These are phyloP conservation scores for Paracorniculantispora psalliotae DNA, from an alignment of 2,329 filamentous ascomycete species.

Conservation along the genomic window DNA sequence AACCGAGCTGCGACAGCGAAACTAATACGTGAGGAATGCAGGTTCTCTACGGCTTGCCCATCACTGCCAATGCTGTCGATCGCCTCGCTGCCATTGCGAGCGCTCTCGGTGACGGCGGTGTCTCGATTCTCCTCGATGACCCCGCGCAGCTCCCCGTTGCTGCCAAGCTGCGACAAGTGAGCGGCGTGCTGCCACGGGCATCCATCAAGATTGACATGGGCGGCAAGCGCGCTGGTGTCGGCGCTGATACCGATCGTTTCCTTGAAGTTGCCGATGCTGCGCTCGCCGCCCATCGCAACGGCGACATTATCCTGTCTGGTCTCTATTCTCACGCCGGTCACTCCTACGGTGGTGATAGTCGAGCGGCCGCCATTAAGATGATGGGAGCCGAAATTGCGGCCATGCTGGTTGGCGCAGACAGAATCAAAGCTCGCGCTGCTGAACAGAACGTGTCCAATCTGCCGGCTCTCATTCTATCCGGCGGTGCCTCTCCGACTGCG, in stretches of 20 bases:
- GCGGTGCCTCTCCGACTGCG: constrained; percentile 73
- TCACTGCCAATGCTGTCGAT: constrained; percentile 54
- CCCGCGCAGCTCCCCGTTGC: constrained; percentile 50
- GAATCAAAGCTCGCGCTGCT: constrained; percentile 16
- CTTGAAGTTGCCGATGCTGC: constrained; percentile 39
- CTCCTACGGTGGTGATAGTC: constrained; percentile 51
- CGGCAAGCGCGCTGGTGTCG: constrained; percentile 64
- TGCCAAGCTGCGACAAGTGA: constrained; percentile 36
- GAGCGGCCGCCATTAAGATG: constrained; percentile 27
- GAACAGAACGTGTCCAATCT: constrained; percentile 16
- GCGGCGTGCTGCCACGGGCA: constrained; percentile 47
- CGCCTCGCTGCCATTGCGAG: constrained; percentile 55
- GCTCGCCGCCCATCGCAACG: constrained; percentile 23
- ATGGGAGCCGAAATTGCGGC: constrained; percentile 27
- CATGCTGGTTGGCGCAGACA: constrained; percentile 23
- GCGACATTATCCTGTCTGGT: constrained; percentile 47
- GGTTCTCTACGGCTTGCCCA: constrained; percentile 68
- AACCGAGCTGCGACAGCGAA: not conserved
- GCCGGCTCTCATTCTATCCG: constrained; percentile 45
- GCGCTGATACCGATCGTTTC: constrained; percentile 43
- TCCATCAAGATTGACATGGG: constrained; percentile 75
- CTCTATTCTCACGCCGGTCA: constrained; percentile 71
- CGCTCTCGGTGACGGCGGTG: constrained; percentile 48
- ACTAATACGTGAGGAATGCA: constrained; percentile 21
- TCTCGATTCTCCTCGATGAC: constrained; percentile 69